Evolutionary conservation across 1,139 yeast genomes (phyloP).

Genomic region (Scheffersomyces illinoinensis): DNA sequence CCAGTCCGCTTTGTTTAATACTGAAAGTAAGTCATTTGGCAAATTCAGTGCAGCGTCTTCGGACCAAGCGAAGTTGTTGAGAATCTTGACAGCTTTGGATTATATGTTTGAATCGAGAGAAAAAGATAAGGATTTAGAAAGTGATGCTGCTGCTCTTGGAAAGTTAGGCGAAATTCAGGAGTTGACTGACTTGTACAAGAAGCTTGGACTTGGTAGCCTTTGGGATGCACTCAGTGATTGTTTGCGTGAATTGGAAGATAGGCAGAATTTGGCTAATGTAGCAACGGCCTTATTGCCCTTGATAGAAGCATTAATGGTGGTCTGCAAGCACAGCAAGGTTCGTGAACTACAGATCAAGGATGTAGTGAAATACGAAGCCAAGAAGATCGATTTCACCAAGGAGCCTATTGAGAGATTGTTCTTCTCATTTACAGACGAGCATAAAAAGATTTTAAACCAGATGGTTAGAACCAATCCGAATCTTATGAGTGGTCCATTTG

Average conservation of each 20-base stretch:
- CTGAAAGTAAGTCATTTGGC: constrained; percentile 55
- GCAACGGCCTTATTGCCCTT: constrained; percentile 84
- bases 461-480: constrained; percentile 92
- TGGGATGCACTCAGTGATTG: constrained; percentile 90
- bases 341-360: constrained; percentile 64
- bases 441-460: constrained; percentile 83
- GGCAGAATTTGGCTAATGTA: constrained; percentile 51
- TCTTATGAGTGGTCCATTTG: constrained; percentile 94
- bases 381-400: constrained; percentile 62
- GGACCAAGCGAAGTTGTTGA: constrained; percentile 81
- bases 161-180: constrained; percentile 40
- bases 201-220: constrained; percentile 69
- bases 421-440: constrained; percentile 87
- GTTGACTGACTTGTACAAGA: constrained; percentile 62
- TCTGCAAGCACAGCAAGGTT: constrained; percentile 83
- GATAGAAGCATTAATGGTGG: constrained; percentile 93
- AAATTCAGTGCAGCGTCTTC: constrained; percentile 81
- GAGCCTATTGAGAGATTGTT: constrained; percentile 81
- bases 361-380: constrained; percentile 58
- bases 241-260: constrained; percentile 58
- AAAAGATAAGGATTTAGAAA: constrained; percentile 19
- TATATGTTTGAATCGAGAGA: constrained; percentile 62
- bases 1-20: constrained; percentile 40
- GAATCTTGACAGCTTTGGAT: constrained; percentile 87
- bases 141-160: constrained; percentile 8